phyloP scores from a whole-genome alignment of 2,329 filamentous ascomycete species.

The Cadophora malorum region DNA sequence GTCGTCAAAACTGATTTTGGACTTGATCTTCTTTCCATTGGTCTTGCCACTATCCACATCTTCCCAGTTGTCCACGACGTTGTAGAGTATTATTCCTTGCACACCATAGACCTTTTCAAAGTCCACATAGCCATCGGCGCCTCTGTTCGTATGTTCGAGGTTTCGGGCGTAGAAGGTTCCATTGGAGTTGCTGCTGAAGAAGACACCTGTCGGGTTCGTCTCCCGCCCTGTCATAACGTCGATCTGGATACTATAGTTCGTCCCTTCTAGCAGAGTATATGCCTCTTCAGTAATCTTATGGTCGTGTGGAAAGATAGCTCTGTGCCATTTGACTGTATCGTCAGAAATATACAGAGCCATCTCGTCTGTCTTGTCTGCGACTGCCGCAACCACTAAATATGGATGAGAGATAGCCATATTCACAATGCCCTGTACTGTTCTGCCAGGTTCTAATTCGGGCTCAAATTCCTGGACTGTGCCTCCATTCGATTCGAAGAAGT shows the following conservation, averaged over 20 bases:
- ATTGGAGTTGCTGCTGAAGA: constrained; percentile 97
- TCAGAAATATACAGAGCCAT: constrained; percentile 90
- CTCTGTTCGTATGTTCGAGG: constrained; percentile 89
- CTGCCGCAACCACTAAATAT: constrained; percentile 83
- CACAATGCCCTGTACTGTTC: constrained; percentile 79
- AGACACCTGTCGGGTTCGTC: constrained; percentile 77
- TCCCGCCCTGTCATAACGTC: constrained; percentile 80
- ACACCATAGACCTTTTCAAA: constrained; percentile 94
- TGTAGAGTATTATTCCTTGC: constrained; percentile 90
- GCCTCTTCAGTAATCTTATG: constrained; percentile 83
- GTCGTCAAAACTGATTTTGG: constrained; percentile 93
- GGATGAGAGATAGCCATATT: constrained; percentile 86
- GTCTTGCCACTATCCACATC: constrained; percentile 64
- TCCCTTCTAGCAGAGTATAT: constrained; percentile 94
- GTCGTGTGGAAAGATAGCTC: constrained; percentile 83
- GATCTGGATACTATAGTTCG: constrained; percentile 96
- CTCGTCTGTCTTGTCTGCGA: constrained; percentile 81
- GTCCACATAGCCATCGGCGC: constrained; percentile 77
- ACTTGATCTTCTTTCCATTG: constrained; percentile 71
- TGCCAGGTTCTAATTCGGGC: constrained; percentile 75
- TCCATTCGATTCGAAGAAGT: constrained; percentile 72
- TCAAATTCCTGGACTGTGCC: constrained; percentile 68
- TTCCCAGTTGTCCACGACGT: constrained; percentile 85
- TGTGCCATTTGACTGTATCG: constrained; percentile 86
- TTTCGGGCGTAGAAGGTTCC: constrained; percentile 96